These are phyloP conservation scores for Fusarium pilosicola DNA, from an alignment of 2,329 filamentous ascomycete genomes.

Conservation along the genomic window DNA sequence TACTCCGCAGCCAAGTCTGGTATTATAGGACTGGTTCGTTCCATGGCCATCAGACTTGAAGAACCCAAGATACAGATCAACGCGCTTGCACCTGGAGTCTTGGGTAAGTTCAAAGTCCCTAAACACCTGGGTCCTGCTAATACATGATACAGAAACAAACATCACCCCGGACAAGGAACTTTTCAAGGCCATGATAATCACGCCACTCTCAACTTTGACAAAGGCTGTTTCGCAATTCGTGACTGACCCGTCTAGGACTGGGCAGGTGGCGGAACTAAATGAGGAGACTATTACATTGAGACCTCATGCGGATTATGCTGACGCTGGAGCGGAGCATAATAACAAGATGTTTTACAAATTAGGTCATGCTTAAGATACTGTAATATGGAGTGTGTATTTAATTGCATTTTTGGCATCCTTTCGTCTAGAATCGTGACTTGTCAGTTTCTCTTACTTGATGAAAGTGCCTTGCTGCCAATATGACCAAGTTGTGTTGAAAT, in stretches of 20 bases:
- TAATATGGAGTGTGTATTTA: rapidly evolving
- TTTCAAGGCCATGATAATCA: not conserved
- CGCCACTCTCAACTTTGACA: not conserved
- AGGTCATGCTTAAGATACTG: not conserved
- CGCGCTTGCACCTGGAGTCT: not conserved
- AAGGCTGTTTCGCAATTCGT: not conserved
- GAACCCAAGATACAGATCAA: not conserved
- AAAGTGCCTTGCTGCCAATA: not conserved
- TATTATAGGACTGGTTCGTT: not conserved
- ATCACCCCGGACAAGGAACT: not conserved
- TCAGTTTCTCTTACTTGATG: rapidly evolving
- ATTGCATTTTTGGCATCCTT: rapidly evolving
- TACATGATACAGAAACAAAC: not conserved
- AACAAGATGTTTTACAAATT: constrained; percentile 8
- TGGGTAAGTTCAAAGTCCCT: not conserved
- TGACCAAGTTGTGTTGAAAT: rapidly evolving
- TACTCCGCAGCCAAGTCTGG: not conserved
- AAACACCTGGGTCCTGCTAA: not conserved
- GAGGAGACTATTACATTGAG: not conserved
- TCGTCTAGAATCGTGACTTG: rapidly evolving
- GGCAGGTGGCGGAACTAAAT: not conserved
- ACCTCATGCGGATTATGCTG: not conserved
- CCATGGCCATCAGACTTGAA: not conserved
- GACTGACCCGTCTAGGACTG: not conserved
- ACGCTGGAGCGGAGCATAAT: constrained; percentile 4